These are phyloP conservation scores for Suhomyces pyralidae DNA, from an alignment of 805 yeast genomes.

Conservation along the genomic window DNA sequence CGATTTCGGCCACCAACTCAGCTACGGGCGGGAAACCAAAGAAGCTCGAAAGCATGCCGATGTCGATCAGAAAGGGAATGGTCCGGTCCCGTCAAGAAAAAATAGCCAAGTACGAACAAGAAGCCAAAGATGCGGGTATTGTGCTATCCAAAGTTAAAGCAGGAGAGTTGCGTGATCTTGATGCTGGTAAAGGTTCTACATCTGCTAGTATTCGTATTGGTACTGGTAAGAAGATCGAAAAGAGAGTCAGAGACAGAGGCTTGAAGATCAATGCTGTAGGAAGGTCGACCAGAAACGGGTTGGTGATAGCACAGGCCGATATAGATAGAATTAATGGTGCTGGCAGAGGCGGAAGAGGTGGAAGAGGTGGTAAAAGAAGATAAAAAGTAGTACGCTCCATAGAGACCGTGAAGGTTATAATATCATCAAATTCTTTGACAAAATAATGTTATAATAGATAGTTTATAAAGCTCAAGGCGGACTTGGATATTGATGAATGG, in stretches of 20 bases:
- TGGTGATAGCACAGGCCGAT: conserved; percentile 65
- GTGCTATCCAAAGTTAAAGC: conserved; percentile 69
- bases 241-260: conserved; percentile 66
- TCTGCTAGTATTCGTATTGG: conserved; percentile 52
- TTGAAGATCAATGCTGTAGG: conserved; percentile 76
- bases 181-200: conserved; percentile 54
- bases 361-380: conserved; percentile 1
- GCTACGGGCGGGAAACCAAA: conserved; percentile 41
- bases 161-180: conserved; percentile 60
- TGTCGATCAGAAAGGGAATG: conserved; percentile 85
- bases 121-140: conserved; percentile 88
- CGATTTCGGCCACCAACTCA: conserved; percentile 41
- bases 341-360: conserved; percentile 8
- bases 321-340: conserved; percentile 45
- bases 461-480: too few species aligned
- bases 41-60: conserved; percentile 78
- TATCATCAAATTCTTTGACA: too few species aligned
- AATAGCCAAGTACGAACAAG: conserved; percentile 58
- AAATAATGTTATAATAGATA: too few species aligned
- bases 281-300: conserved; percentile 71
- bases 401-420: too few species aligned
- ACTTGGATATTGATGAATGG: too few species aligned
- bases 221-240: conserved; percentile 35
- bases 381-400: too few species aligned
- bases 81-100: conserved; percentile 52